These are phyloP conservation scores for Stephania yunnanensis DNA, from an alignment of 164 flowering plant species.

Conservation along the genomic window DNA sequence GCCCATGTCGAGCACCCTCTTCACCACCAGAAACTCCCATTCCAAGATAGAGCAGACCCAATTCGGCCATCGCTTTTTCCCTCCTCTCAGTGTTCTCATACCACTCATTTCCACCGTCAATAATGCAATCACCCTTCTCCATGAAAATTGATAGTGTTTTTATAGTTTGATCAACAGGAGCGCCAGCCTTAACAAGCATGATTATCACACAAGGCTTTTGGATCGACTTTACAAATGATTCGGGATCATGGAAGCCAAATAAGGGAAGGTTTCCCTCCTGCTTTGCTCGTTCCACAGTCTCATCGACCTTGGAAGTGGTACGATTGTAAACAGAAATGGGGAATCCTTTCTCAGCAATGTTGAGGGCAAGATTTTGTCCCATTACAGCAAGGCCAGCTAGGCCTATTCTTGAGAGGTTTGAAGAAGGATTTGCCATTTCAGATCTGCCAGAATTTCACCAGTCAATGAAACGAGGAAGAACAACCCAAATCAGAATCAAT, in stretches of 20 bases:
- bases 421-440: constrained; percentile 7
- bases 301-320: constrained; percentile 59
- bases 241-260: constrained; percentile 52
- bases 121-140: constrained; percentile 70
- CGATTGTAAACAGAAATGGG: constrained; percentile 72
- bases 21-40: constrained; percentile 91
- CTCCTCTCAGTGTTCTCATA: constrained; percentile 78
- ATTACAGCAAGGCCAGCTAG: constrained; percentile 73
- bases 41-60: constrained; percentile 68
- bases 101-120: constrained; percentile 80
- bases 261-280: constrained; percentile 51
- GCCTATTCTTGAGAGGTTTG: constrained; percentile 49
- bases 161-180: constrained; percentile 75
- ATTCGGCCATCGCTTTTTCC: constrained; percentile 45
- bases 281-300: constrained; percentile 57
- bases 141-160: constrained; percentile 54
- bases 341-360: constrained; percentile 73
- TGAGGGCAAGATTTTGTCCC: constrained; percentile 78
- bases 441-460: neutral
- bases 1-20: constrained; percentile 76
- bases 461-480: neutral
- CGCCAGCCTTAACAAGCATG: constrained; percentile 76
- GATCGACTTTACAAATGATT: constrained; percentile 55
- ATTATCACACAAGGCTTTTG: constrained; percentile 61
- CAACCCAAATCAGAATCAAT: neutral